Base-by-base conservation (phyloP, 2,329 filamentous ascomycete species). In the Didymosphaeria variabile region DNA sequence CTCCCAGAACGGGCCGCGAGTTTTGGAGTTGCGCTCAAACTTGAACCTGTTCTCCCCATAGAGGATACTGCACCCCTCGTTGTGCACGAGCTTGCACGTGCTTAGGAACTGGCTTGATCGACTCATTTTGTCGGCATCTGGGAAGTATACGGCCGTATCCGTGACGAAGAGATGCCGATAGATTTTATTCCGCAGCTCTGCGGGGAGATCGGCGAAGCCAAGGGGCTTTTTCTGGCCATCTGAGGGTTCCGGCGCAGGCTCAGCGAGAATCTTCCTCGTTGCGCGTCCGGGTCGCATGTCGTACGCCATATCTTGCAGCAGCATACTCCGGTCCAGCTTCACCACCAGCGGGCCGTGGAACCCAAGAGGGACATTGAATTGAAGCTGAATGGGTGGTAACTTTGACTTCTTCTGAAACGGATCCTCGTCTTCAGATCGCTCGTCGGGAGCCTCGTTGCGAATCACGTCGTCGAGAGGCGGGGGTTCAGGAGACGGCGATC, bases 21-120 rank as follows among this genome's bases (percentile, higher is more conserved):
- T 76, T n/a, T 64, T 63, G 49, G 62, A 65, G 57, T 76, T 78
- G 40, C 79, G 79, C 44, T 76, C 72, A 61, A 85, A 82, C 42
- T 73, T 63, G 70, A 85, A 85, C 2, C 69, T 73, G 64, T 85
- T 85, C 63, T 83, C 79, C n/a, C 80, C 77, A 62, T 86, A 86
- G 0, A 86, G 73, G 40, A 85, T 77, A 32, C 73, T 79, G 45
- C 80, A 77, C 23, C 75, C 83, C 74, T 85, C 83, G 34, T 79
- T 69, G 52, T 79, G 71, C 23, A 85, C 76, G 38, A 80, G 72
- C 45, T 73, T 78, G 71, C 82, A 84, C 4, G 80, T 82, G 31
- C 80, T 74, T 31, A 86, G 75, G 36, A 86, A 77, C 5, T 80
- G 79, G 2, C 79, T 72, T 13, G 82, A 82, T 32, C 76, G 77